These are phyloP conservation scores for Talaromyces sp. DNA, from an alignment of 2,329 filamentous ascomycete genomes.

Conservation along the genomic window DNA sequence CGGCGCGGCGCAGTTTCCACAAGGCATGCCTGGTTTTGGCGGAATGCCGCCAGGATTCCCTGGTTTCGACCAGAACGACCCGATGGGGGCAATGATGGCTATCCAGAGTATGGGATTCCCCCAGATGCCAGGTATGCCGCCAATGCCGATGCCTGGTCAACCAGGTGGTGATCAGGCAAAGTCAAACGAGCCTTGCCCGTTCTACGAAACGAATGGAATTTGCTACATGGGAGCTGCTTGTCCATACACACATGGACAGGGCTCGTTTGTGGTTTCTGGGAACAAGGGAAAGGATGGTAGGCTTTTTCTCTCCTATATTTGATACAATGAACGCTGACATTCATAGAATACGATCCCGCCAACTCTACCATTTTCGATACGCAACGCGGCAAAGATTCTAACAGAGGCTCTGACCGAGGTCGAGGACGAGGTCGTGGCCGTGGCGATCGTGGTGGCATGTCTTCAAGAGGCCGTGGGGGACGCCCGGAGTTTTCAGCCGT, in stretches of 20 bases:
- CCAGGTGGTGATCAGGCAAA: slow-evolving; percentile 27
- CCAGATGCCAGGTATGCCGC: slow-evolving; percentile 44
- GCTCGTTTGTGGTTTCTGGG: slow-evolving; percentile 34
- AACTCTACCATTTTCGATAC: slow-evolving; percentile 41
- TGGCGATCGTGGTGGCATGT: slow-evolving; percentile 39
- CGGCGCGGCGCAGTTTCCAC: slow-evolving; percentile 25
- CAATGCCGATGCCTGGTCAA: slow-evolving; percentile 32
- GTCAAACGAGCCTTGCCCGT: slow-evolving; percentile 45
- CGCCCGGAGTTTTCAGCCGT: slow-evolving; percentile 52
- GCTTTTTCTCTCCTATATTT: slow-evolving; percentile 4
- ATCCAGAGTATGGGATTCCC: slow-evolving; percentile 52
- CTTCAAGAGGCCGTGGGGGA: slow-evolving; percentile 32
- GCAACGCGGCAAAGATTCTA: slow-evolving; percentile 15
- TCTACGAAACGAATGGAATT: slow-evolving; percentile 57
- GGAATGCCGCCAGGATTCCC: slow-evolving; percentile 44
- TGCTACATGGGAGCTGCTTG: slow-evolving; percentile 55
- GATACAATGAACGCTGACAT: background rate
- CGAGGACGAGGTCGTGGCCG: slow-evolving; percentile 38
- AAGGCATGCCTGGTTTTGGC: slow-evolving; percentile 27
- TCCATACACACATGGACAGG: slow-evolving; percentile 53
- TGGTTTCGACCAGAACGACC: slow-evolving; percentile 52
- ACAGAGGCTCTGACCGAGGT: slow-evolving; percentile 24
- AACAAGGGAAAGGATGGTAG: slow-evolving; percentile 32
- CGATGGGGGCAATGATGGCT: slow-evolving; percentile 50
- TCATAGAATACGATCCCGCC: slow-evolving; percentile 52